Percentiles rank a stretch among this genome's conserved stretches.
Evolutionary conservation across 2,329 filamentous ascomycete genomes (phyloP).

Genomic region (Elsinoe arachidis): DNA sequence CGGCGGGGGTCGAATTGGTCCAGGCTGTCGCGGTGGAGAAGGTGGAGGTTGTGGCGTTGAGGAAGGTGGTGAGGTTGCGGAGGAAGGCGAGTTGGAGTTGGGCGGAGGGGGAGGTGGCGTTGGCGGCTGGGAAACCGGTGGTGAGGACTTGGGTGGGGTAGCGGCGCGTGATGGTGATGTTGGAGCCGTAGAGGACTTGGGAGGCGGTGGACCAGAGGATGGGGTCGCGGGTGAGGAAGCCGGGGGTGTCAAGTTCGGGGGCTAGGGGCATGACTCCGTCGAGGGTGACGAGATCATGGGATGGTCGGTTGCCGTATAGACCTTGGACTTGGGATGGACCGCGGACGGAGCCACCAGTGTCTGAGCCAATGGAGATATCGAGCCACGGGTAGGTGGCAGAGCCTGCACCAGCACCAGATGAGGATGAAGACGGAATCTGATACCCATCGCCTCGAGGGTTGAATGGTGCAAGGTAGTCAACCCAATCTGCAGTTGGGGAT

Average conservation of each 20-base stretch:
- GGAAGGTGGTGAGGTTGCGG: slow-evolving; percentile 34
- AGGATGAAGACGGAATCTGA: slow-evolving; percentile 41
- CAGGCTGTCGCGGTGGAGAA: slow-evolving; percentile 32
- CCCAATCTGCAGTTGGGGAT: slow-evolving; percentile 43
- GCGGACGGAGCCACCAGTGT: slow-evolving; percentile 44
- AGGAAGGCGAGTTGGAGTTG: slow-evolving; percentile 36
- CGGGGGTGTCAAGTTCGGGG: slow-evolving; percentile 40
- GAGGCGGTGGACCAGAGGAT: slow-evolving; percentile 36
- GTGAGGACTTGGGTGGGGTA: slow-evolving; percentile 38
- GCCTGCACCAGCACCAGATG: slow-evolving; percentile 37
- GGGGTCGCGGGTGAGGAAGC: slow-evolving; percentile 39
- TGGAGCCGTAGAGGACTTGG: slow-evolving; percentile 36
- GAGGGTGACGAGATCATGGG: slow-evolving; percentile 38
- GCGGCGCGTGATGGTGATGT: slow-evolving; percentile 34
- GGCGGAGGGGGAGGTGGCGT: slow-evolving; percentile 29
- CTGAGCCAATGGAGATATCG: slow-evolving; percentile 42
- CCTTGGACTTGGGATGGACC: slow-evolving; percentile 42
- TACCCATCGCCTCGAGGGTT: slow-evolving; percentile 39
- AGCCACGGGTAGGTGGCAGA: slow-evolving; percentile 41
- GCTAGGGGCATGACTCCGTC: slow-evolving; percentile 43
- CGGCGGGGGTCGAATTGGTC: slow-evolving; percentile 26
- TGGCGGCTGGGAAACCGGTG: slow-evolving; percentile 34
- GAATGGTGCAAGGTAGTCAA: slow-evolving; percentile 37
- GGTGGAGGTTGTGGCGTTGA: slow-evolving; percentile 30
- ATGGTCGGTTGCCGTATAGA: slow-evolving; percentile 43